Evolutionary conservation across 441 rosid genomes (phyloP), one percentile per base, ranked within the genome.

Genomic region (Arabidopsis lyrata): DNA sequence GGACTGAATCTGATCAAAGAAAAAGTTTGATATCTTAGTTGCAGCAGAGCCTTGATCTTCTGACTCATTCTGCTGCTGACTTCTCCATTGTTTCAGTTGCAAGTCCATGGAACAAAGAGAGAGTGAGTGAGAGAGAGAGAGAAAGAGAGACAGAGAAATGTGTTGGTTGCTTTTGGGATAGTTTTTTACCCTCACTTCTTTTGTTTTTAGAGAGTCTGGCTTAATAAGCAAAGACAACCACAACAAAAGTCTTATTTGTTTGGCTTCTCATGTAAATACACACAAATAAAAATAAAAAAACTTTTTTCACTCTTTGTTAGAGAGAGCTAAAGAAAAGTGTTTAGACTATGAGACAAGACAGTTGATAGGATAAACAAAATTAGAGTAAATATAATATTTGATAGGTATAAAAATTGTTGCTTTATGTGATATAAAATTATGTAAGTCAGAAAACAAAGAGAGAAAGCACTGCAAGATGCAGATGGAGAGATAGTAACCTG

Each of bases 11-110:
- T 55, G 84, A 61, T 81, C 83, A 78, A 81, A 45, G 62, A 80
- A 80, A 68, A 84, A 84, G 77, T 84, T 90, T 22, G 91, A 90
- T 52, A 80, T 84, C 84, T 92, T 88, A 65, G 82, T 82, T 77
- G 84, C 77, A 85, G 84, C 77, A 85, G 88, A 77, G 9, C 74
- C 74, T 66, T 74, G 74, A 62, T 68, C 82, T 59, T 86, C 91
- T 87, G 93, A 88, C 92, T 82, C 84, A 71, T 64, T 77, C 76
- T 77, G 76, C 72, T 69, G 80, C 81, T 82, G 90, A 81, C 83
- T 88, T 82, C 92, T 84, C 93, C 98, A 84, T 81, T 93, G 91
- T 79, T 89, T 90, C 91, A 87, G 88, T 78, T 85, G 89, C 81
- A 86, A 90, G 83, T 90, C 97, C 98, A 93, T 80, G 70, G 77